Base-by-base conservation (phyloP, 2,329 filamentous ascomycete species). In the Cytospora piceicola region DNA sequence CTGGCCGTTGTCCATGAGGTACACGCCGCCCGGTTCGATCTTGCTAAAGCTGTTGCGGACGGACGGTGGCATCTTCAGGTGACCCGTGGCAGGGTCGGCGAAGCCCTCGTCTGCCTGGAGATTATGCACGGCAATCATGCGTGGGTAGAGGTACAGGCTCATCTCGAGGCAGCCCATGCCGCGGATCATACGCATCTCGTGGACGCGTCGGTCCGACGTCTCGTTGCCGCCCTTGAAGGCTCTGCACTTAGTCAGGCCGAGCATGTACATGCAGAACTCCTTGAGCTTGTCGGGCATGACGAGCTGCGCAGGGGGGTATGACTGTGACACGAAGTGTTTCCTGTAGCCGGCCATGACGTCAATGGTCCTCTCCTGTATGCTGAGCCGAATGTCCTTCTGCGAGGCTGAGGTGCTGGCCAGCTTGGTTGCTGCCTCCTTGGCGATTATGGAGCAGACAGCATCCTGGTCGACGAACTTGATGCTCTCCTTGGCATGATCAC, bases 401-500 rank as follows among this genome's bases (percentile, higher is more conserved):
- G 87, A 83, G 82, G 77, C 88, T 78, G 82, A 96, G 79, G 76
- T 85, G 14, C 83, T 83, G 7, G 89, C 83, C 71, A 97, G 89
- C 76, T 93, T 93, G n/a, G 91, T 89, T 51, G 93, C 91, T 49
- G 94, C 93, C 77, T 99, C 94, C 81, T 98, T 98, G 55, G 94
- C 93, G 66, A 99, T 87, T 65, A 98, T 87, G 46, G 88, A 87
- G 66, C 94, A 86, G 29, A 99, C 92, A 8, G 95, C 94, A 77
- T 99, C 95, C 76, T 99, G 94, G 74, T 99, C 95, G 51, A 98
- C 90, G 75, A 93, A 95, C 73, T 94, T 95, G 87, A 98, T 92
- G 72, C 85, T 86, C 68, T 97, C 93, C 68, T 91, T 87, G 15
- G 92, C 89, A 63, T 88, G 89, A 70, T 97, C 93, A 69, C 90